These are phyloP conservation scores for Trifolium subterraneum DNA, from an alignment of 306 rosid genomes.

Conservation along the genomic window DNA sequence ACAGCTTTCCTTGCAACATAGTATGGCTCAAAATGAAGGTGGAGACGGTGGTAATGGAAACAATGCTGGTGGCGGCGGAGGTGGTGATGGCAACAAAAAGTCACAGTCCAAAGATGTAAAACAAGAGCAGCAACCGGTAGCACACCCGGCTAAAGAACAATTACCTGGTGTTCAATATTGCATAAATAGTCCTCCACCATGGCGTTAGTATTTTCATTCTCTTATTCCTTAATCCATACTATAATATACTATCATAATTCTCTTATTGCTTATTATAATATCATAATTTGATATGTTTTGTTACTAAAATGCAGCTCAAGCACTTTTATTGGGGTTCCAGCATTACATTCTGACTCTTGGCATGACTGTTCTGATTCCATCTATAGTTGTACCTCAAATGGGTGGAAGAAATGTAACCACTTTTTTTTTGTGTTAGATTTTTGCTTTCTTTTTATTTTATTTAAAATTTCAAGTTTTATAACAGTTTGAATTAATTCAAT, in stretches of 20 bases:
- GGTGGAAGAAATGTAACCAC: slow-evolving; percentile 75
- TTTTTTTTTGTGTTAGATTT: neutral
- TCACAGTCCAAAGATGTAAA: neutral
- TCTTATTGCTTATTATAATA: too few species aligned
- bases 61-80: neutral
- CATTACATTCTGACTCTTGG: slow-evolving; percentile 84
- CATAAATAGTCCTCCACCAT: slow-evolving; percentile 82
- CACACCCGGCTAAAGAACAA: slow-evolving; percentile 58
- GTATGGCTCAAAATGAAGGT: slow-evolving; percentile 10
- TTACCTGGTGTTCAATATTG: slow-evolving; percentile 79
- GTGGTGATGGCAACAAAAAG: neutral
- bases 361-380: slow-evolving; percentile 69
- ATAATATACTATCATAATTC: too few species aligned
- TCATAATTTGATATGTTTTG: neutral
- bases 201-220: slow-evolving; percentile 54
- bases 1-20: neutral
- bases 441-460: neutral
- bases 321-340: slow-evolving; percentile 81
- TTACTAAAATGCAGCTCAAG: slow-evolving; percentile 44
- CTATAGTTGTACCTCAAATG: slow-evolving; percentile 82
- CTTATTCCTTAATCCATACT: too few species aligned
- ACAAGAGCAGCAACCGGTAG: slow-evolving; percentile 21
- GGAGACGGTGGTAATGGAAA: neutral
- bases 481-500: neutral
- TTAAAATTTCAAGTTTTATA: neutral